Evolutionary conservation across 768 basidiomycete genomes (phyloP).

Genomic region (Lentinula sp.): DNA sequence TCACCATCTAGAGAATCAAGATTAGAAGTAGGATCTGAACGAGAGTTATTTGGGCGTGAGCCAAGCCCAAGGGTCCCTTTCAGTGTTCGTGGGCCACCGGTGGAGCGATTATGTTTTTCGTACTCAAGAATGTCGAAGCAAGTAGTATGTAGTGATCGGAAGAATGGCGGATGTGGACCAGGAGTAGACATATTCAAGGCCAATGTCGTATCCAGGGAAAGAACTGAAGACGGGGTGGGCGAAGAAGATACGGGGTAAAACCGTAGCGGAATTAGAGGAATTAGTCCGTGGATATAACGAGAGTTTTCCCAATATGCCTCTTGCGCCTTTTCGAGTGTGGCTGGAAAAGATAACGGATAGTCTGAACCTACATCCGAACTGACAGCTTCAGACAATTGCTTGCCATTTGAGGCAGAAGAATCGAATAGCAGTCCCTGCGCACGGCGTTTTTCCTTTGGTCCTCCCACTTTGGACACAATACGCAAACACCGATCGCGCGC

Average conservation of each 20-base stretch:
- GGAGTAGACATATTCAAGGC: background rate
- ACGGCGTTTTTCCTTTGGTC: constrained; percentile 56
- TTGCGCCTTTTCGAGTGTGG: constrained; percentile 24
- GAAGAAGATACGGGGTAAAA: constrained; percentile 32
- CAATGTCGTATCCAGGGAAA: background rate
- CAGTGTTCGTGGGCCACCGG: background rate
- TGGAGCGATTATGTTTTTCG: constrained; percentile 19
- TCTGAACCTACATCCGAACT: constrained; percentile 6
- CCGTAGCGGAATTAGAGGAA: constrained; percentile 54
- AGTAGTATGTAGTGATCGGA: constrained; percentile 39
- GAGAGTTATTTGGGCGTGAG: background rate
- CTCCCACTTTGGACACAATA: constrained; percentile 82
- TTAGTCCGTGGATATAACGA: constrained; percentile 44
- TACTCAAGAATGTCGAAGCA: constrained; percentile 50
- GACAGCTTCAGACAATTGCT: background rate
- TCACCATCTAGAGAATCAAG: background rate
- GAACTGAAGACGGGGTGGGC: constrained; percentile 7
- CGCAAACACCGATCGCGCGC: constrained; percentile 65
- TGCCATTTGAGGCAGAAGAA: background rate
- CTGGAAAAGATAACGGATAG: background rate
- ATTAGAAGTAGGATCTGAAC: background rate
- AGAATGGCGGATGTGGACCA: constrained; percentile 29
- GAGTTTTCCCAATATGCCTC: constrained; percentile 58
- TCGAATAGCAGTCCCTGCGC: constrained; percentile 53
- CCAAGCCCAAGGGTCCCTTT: background rate